phyloP scores from a whole-genome alignment of 306 rosid genomes.

The Cucurbita pepo region DNA sequence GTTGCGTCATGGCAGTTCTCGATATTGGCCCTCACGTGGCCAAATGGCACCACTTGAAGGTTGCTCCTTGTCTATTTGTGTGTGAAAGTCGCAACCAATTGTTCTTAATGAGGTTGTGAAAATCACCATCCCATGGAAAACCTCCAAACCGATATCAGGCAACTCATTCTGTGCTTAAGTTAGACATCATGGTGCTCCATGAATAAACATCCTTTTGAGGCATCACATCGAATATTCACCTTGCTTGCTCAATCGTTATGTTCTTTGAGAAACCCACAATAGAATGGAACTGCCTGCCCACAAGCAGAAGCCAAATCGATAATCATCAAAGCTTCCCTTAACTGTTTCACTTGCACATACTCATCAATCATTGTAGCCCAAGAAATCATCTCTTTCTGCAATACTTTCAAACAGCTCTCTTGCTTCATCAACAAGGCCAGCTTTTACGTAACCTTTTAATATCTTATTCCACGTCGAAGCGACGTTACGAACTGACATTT shows the following conservation, averaged over 20 bases:
- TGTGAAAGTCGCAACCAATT: no score
- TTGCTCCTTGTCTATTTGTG: no score
- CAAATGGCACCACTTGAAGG: no score
- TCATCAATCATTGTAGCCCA: constrained; percentile 90
- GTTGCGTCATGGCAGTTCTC: no score
- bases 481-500: constrained; percentile 50
- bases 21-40: no score
- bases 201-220: constrained; percentile 72
- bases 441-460: constrained; percentile 70
- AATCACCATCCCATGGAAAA: constrained; percentile 54
- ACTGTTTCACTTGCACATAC: constrained; percentile 36
- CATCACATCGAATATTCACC: constrained; percentile 44
- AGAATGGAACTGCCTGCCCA: constrained; percentile 57
- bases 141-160: constrained; percentile 56
- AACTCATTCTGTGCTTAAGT: constrained; percentile 54
- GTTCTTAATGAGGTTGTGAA: no score
- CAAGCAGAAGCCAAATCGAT: constrained; percentile 71
- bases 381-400: constrained; percentile 49
- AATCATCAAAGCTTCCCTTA: constrained; percentile 61
- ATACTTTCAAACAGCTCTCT: constrained; percentile 54
- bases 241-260: constrained; percentile 44
- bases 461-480: constrained; percentile 69
- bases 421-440: constrained; percentile 37
- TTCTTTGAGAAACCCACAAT: constrained; percentile 53
- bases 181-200: constrained; percentile 77